Conservation (phyloP, 805 yeast species). For the Suhomyces vadensis region DNA sequence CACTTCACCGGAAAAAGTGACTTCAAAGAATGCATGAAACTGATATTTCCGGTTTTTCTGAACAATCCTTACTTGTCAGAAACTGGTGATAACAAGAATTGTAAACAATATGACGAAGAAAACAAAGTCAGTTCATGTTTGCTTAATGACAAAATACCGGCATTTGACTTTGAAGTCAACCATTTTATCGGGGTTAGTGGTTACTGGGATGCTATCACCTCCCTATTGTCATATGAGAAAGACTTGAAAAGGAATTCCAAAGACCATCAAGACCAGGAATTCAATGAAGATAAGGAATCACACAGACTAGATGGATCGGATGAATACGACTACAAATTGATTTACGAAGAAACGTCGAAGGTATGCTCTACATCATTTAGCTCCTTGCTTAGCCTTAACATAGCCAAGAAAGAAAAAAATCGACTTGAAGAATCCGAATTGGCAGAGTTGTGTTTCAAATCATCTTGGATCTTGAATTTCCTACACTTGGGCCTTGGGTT, state of each 20-base stretch:
- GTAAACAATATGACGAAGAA: constrained; percentile 32
- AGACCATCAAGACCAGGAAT: background rate
- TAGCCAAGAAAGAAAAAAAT: constrained; percentile 20
- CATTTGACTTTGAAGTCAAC: constrained; percentile 56
- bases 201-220: constrained; percentile 62
- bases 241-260: background rate
- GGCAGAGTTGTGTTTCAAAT: constrained; percentile 58
- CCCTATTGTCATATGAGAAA: constrained; percentile 39
- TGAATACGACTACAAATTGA: constrained; percentile 47
- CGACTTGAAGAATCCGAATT: constrained; percentile 47
- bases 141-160: constrained; percentile 52
- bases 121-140: constrained; percentile 48
- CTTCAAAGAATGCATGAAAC: constrained; percentile 47
- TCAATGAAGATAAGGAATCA: background rate
- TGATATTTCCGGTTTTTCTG: constrained; percentile 48
- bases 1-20: constrained; percentile 56
- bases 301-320: constrained; percentile 7
- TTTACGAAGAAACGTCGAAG: constrained; percentile 45
- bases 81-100: constrained; percentile 22
- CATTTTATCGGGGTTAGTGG: constrained; percentile 68
- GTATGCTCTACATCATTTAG: constrained; percentile 48
- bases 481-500: constrained; percentile 63
- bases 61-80: constrained; percentile 28
- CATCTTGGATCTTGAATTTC: constrained; percentile 58
- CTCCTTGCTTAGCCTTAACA: constrained; percentile 36